These are phyloP conservation scores for Globisporangium okanoganense DNA, from an alignment of 352 stramenopile species.

Conservation along the genomic window DNA sequence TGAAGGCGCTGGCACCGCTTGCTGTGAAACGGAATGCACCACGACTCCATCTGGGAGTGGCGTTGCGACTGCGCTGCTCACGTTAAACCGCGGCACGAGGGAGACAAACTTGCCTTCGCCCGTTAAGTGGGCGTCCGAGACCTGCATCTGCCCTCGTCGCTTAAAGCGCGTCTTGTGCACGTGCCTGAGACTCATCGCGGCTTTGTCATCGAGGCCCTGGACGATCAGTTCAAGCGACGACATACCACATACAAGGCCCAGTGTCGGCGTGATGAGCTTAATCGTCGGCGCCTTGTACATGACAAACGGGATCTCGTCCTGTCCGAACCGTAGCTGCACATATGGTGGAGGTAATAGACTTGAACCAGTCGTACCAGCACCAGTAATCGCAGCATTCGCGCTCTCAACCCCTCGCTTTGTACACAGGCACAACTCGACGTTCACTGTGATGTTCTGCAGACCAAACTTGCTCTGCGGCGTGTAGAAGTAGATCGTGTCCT, in stretches of 20 bases:
- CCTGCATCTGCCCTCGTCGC: constrained; percentile 67
- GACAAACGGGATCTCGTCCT: constrained; percentile 66
- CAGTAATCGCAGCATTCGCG: neutral
- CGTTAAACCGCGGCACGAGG: constrained; percentile 60
- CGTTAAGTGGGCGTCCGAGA: constrained; percentile 41
- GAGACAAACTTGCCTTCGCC: constrained; percentile 46
- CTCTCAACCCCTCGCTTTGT: constrained; percentile 9
- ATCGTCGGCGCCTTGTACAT: constrained; percentile 63
- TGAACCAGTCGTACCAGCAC: neutral
- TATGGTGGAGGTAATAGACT: neutral
- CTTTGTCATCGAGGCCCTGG: constrained; percentile 61
- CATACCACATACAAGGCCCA: constrained; percentile 38
- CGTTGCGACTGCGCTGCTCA: constrained; percentile 38
- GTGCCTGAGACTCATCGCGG: constrained; percentile 29
- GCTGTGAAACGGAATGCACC: neutral
- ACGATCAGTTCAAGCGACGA: constrained; percentile 50
- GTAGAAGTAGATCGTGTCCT: constrained; percentile 75
- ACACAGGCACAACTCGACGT: constrained; percentile 44
- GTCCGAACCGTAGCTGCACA: constrained; percentile 32
- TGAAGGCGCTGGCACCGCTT: neutral
- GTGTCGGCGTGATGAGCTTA: constrained; percentile 40
- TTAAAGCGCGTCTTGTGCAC: constrained; percentile 62
- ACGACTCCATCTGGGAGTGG: constrained; percentile 22
- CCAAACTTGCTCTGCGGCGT: constrained; percentile 74
- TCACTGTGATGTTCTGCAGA: constrained; percentile 57